Evolutionary conservation across 805 yeast species (phyloP), one percentile per base, ranked within the genome.

Genomic region (Ogataea dorogensis): DNA sequence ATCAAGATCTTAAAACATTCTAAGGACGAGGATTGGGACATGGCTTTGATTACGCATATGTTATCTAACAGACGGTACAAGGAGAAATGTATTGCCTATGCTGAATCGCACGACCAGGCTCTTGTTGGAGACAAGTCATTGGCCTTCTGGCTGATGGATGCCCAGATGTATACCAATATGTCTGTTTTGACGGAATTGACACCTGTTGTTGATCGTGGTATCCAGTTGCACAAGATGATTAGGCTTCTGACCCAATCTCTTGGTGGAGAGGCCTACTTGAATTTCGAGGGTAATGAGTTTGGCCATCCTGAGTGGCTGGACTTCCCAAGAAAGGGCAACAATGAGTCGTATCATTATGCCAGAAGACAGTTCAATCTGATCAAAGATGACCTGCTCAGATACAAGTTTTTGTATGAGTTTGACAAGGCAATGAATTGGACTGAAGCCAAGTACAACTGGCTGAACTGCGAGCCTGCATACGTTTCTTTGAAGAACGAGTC

Each of bases 221-320:
- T 93, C 27, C 79, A 96, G 13, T 69, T 91, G 44, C 98, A 91
- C 65, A 91, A 91, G 59, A 63, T 93, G 77, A 93, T 91, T 44
- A 73, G 98, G 47, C 69, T 93, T 37, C 51, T 89, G 15, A 91
- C 98, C 1, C 89, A 86, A 51, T 68, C 89, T 1, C 68, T 91
- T n/a, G 98, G 98, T 30, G 98, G 98, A 38, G 98, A 91, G 63
- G 96, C 95, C 0, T 91, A 91, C 56, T 73, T 91, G 56, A 91
- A 89, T 59, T 91, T 91, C 59, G 97, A 91, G 68, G 98, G 98
- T 40, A 91, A 91, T 55, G 98, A 91, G 64, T 91, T 93, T 65
- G 98, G 98, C 12, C 98, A 91, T 54, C 98, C 98, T 3, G 98
- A 91, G 59, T 91, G 98, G 98, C 74, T 93, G 34, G 98, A 91